These are phyloP conservation scores for Acer campestre DNA, from an alignment of 345 rosid species.

Conservation along the genomic window DNA sequence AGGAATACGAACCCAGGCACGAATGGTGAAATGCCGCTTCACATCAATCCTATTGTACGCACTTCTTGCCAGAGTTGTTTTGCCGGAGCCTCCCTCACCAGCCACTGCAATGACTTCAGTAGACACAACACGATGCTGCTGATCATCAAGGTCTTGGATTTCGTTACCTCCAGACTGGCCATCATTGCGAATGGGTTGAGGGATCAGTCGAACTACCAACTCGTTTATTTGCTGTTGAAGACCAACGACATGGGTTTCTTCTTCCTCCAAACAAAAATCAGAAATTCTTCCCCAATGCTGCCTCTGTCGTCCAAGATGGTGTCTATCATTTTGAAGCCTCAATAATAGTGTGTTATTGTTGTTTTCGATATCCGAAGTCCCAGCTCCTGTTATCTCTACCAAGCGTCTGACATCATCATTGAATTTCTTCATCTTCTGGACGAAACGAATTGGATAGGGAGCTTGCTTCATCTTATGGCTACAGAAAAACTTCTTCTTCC, in stretches of 20 bases:
- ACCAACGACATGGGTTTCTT: slow-evolving; percentile 14
- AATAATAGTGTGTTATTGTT: neutral
- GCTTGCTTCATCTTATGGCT: neutral
- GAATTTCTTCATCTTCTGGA: neutral
- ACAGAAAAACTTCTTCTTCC: neutral
- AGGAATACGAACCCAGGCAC: slow-evolving; percentile 32
- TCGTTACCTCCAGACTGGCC: too few relatives aligned
- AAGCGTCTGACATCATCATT: neutral
- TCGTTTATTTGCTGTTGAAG: slow-evolving; percentile 8
- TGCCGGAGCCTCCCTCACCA: slow-evolving; percentile 37
- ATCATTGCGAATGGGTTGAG: too few relatives aligned
- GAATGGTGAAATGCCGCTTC: slow-evolving; percentile 19
- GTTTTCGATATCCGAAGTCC: neutral
- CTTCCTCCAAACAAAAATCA: slow-evolving; percentile 1
- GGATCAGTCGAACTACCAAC: neutral
- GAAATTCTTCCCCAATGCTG: neutral
- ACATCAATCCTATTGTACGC: slow-evolving; percentile 16
- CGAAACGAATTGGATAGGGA: neutral
- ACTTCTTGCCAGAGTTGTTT: slow-evolving; percentile 26
- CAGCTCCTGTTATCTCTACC: neutral
- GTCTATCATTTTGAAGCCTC: too few relatives aligned
- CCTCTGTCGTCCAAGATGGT: too few relatives aligned
- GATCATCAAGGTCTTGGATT: neutral
- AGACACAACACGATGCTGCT: too few relatives aligned
- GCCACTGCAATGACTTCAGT: slow-evolving; percentile 25